Percentiles rank a stretch among this genome's conserved stretches.
These are phyloP conservation scores for Ambrosia hybrid DNA, from an alignment of 140 eudicot species.

Conservation along the genomic window DNA sequence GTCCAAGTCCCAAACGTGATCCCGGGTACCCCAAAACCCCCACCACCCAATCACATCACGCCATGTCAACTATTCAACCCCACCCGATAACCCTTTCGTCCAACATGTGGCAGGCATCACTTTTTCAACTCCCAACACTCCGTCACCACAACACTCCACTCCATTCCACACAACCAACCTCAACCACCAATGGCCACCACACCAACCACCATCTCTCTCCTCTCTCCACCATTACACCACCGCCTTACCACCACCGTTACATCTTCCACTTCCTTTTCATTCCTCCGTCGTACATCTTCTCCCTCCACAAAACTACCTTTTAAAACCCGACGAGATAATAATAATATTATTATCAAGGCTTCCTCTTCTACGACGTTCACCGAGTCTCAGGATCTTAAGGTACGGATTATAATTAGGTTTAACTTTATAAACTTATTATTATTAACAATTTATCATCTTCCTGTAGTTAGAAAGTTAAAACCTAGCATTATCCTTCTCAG, in stretches of 20 bases:
- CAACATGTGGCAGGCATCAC: too few relatives aligned
- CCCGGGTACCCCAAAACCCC: constrained; percentile 30
- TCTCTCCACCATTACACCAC: constrained; percentile 28
- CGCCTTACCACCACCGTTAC: constrained; percentile 24
- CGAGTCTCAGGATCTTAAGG: constrained; percentile 68
- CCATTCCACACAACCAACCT: neutral
- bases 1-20: constrained; percentile 31
- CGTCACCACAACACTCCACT: constrained; percentile 4
- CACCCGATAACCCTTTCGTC: constrained; percentile 39
- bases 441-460: too few relatives aligned
- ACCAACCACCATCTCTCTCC: neutral
- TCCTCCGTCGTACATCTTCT: constrained; percentile 28
- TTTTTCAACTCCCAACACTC: neutral
- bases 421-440: too few relatives aligned
- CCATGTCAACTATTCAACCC: constrained; percentile 11
- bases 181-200: constrained; percentile 23
- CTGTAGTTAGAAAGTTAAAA: too few relatives aligned
- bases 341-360: constrained; percentile 35
- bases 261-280: constrained; percentile 19
- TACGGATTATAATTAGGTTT: constrained; percentile 2
- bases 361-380: constrained; percentile 51
- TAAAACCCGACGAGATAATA: constrained; percentile 10
- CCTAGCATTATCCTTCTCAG: too few relatives aligned
- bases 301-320: constrained; percentile 19
- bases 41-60: constrained; percentile 24